Evolutionary conservation across 2,329 filamentous ascomycete species (phyloP).

Genomic region (Fusarium devonianum): DNA sequence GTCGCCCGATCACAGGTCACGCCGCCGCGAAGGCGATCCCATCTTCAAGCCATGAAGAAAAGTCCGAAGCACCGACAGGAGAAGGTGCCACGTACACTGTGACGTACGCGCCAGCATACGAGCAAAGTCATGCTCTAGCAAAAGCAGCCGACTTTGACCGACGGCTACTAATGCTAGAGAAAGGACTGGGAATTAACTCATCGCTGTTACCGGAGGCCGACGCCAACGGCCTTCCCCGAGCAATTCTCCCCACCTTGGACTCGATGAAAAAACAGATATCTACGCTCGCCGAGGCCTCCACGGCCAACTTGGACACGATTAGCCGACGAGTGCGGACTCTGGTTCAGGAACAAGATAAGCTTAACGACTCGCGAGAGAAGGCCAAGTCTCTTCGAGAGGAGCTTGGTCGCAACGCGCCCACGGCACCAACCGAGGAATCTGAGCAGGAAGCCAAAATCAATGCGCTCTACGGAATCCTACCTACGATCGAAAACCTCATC

Average conservation of each 20-base stretch:
- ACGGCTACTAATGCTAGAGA: constrained; percentile 80
- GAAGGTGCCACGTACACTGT: constrained; percentile 65
- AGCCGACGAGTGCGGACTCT: constrained; percentile 74
- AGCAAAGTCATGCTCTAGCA: constrained; percentile 74
- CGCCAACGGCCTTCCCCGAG: constrained; percentile 63
- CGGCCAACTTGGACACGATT: constrained; percentile 75
- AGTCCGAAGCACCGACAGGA: constrained; percentile 28
- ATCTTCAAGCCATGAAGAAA: constrained; percentile 23
- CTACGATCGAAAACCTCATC: constrained; percentile 85
- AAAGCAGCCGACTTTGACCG: constrained; percentile 89
- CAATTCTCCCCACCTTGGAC: constrained; percentile 83
- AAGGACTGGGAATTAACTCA: constrained; percentile 78
- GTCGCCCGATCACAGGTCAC: constrained; percentile 18
- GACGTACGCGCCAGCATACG: constrained; percentile 69
- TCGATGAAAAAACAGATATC: constrained; percentile 81
- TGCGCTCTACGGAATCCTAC: constrained; percentile 85
- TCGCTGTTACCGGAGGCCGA: constrained; percentile 70
- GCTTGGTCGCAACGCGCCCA: constrained; percentile 55
- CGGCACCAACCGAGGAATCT: constrained; percentile 56
- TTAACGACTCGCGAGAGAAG: constrained; percentile 70
- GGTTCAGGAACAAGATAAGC: constrained; percentile 73
- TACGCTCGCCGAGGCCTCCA: constrained; percentile 75
- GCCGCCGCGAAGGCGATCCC: constrained; percentile 16
- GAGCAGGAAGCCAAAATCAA: constrained; percentile 90
- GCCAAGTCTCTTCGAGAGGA: constrained; percentile 69